Evolutionary conservation across 1,284 basidiomycete species (phyloP), one percentile per base, ranked within the genome.

Genomic region (Ganoderma leucocontextum): DNA sequence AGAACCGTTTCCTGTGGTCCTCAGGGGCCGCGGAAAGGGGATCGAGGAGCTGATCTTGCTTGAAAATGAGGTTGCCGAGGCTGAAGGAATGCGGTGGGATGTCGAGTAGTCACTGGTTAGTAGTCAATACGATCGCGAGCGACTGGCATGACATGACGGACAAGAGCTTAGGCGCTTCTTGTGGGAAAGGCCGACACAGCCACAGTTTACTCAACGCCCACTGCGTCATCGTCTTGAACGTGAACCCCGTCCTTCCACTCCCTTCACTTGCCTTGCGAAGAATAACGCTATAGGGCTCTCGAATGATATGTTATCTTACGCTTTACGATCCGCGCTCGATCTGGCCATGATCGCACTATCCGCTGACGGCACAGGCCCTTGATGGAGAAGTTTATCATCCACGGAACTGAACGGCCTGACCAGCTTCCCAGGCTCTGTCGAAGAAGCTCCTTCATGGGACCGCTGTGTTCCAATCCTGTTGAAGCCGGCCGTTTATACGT

Each of bases 161-260:
- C n/a, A n/a, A n/a, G n/a, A n/a, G 39, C 15, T 41, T 41, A 5
- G 41, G 41, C 41, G 41, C 41, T 41, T 41, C 41, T 6, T 10
- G 47, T 49, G 47, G 47, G 47, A 49, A 49, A 22, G 8, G 44
- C 5, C n/a, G n/a, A 17, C 52, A 53, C 25, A 55, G 33, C 52
- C 52, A 33, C 47, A 25, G 12, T 25, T 13, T 55, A 55, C 29
- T 55, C 52, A 55, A 55, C 52, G 52, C 52, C 52, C 52, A 55
- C n/a, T n/a, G n/a, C 52, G 52, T 55, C 52, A 55, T 35, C 52
- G 15, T 15, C 15, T n/a, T n/a, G 12, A 13, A 15, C 6, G 15
- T 41, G 41, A 8, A n/a, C 42, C 42, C 22, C 44, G 9, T 10
- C n/a, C n/a, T 4, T 22, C 44, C 2, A 29, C 29, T 29, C n/a